Evolutionary conservation across 2,329 filamentous ascomycete species (phyloP), one percentile per base, ranked within the genome.

Genomic region (Penicillium vulpinum): DNA sequence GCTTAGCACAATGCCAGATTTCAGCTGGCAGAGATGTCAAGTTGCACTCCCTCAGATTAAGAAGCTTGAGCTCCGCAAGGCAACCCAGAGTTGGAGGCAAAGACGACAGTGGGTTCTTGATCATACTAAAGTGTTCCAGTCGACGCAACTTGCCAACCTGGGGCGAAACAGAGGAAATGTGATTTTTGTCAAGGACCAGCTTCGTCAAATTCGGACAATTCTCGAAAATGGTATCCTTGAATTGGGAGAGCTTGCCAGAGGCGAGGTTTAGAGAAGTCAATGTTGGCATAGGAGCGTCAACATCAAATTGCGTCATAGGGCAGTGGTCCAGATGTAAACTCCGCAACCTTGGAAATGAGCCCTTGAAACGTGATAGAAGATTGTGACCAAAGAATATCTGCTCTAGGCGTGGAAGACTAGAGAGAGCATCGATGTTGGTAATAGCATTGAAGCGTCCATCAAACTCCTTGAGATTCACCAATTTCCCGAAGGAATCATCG

Each of bases 391-490:
- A 89, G 57, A 91, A 89, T 24, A 97, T 79, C 60, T 91, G 89
- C 75, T 99, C 94, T 38, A 99, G 78, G 64, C 89, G 90, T 3
- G 93, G 93, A 18, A 99, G 81, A 59, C 88, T 83, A 2, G 91
- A 89, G 60, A 97, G 86, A 53, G 91, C 86, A 71, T 97, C 91
- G 68, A 99, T 96, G 69, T 87, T 92, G 48, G 88, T 87, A 54
- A 99, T 90, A 18, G 85, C 83, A 70, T 99, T 99, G 80, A 95
- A 97, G 62, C 96, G 91, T 62, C 96, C 88, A 74, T 99, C 94
- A 41, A 99, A 85, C 74, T 97, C 93, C 60, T 91, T 91, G 51
- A 99, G 79, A 67, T 77, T 95, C 45, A 83, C 77, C 8, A 97
- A 78, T n/a, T 88, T 81, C 59, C 81, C 84, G 68, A 97, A 90